Evolutionary conservation across 2,329 filamentous ascomycete genomes (phyloP), one percentile per base, ranked within the genome.

Genomic region (Rhinocladiella mackenziei): DNA sequence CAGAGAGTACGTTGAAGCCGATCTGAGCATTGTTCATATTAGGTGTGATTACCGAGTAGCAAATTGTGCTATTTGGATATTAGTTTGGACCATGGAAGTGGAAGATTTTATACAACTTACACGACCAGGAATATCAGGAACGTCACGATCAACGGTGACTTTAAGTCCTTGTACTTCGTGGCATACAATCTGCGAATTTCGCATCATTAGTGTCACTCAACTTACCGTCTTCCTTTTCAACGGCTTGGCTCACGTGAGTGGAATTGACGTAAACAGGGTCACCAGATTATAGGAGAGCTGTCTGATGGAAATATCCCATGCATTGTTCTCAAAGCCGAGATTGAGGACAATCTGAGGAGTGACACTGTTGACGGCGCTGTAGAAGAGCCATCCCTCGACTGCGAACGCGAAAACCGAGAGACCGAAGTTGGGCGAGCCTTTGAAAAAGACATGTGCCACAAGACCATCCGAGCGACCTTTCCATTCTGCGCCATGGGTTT

Each of bases 301-400:
- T 3, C 73, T 65, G 17, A 75, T 60, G 1, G 70, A 67, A 23
- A 76, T 76, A 4, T 49, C 53, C 71, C 71, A 76, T 0, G 71
- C 54, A 36, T 68, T 60, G 8, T 62, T 62, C 50, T 72, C 65
- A 45, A 73, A 76, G 3, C 72, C 73, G 3, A 76, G 63, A 46
- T 75, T 65, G 3, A 75, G 64, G 2, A 70, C 62, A 35, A 76
- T 68, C 43, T 74, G 68, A 2, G 72, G 72, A 1, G 72, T 72
- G 36, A 75, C 61, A 15, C 68, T 68, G 58, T 75, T 75, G 45
- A 76, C 71, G 2, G 73, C 73, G 42, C 66, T 70, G 59, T 75
- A 76, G 56, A 76, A 78, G 42, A 78, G 75, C 75, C 75, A 79
- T 10, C 75, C 75, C 59, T 79, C 75, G 23, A 78, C 72, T 2